Base-by-base conservation (phyloP, 2,329 filamentous ascomycete genomes). In the Pestalotiopsis sp. region DNA sequence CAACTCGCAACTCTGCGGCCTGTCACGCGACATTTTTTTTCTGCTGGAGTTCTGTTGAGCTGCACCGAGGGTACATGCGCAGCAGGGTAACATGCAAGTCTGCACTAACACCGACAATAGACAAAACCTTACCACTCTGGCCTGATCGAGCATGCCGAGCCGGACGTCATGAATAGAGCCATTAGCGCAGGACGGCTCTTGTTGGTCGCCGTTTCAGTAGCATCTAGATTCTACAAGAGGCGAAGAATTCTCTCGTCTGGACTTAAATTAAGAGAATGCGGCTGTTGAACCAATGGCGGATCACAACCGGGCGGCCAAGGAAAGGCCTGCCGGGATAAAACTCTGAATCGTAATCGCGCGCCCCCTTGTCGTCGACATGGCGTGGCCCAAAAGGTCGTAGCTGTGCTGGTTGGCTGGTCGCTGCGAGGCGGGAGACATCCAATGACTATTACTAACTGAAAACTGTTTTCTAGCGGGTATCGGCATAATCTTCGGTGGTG, bases 401-500 rank as follows among this genome's bases (percentile, higher is more conserved):
- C 23, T 38, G 27, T 36, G 36, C 20, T 66, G 14, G 52, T 20
- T 11, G 45, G 36, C 20, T 66, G 14, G 52, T 20, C 20, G 45
- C 63, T 56, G 23, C 49, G 27, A 56, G 63, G 59, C 59, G 63
- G 63, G 25, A 23, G 63, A 49, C 25, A 40, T 56, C 63, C 40
- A 66, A 66, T 66, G 45, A n/a, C 23, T 57, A 66, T 66, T 56
- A 66, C 63, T 56, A 66, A 66, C 63, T 56, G 52, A 25, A 64
- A 66, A 25, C 27, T 36, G 20, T 31, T 25, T 49, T 25, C 14
- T 36, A 36, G 31, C 49, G 63, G 63, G 49, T 31, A 23, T 31
- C 49, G 49, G 63, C 63, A 66, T 66, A 58, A 66, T 66, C 45
- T 66, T 66, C 63, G 63, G 63, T 57, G 63, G 63, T 66, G 41